Conservation (phyloP, 1,284 basidiomycete species). For the Trametes sp. region DNA sequence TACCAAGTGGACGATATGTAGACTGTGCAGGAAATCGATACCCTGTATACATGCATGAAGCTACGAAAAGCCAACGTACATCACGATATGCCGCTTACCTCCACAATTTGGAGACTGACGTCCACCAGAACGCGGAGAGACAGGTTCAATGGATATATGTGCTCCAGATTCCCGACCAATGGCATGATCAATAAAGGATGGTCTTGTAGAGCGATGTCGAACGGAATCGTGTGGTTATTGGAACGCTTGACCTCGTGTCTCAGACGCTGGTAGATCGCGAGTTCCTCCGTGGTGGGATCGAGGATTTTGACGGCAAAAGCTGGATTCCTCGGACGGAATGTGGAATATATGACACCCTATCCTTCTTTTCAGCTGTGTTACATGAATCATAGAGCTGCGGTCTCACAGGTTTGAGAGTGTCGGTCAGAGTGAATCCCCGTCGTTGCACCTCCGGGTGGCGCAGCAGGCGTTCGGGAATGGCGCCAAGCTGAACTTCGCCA, state of each 20-base stretch:
- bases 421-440: too few species aligned
- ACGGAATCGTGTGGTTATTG: background rate
- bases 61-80: too few species aligned
- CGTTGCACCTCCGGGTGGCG: conserved; percentile 37
- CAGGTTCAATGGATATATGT: background rate
- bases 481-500: too few species aligned
- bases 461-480: too few species aligned
- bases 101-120: background rate
- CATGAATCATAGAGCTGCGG: too few species aligned
- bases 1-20: background rate
- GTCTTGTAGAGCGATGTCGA: background rate
- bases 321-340: background rate
- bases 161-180: background rate
- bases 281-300: background rate
- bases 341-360: too few species aligned
- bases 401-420: background rate
- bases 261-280: background rate
- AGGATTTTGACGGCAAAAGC: background rate
- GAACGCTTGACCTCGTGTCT: background rate
- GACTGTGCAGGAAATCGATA: background rate
- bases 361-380: too few species aligned
- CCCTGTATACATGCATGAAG: too few species aligned
- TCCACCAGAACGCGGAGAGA: background rate
- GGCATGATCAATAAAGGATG: background rate
- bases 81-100: background rate